A percentile compares a stretch with the other conserved stretches of the same genome.
These are phyloP conservation scores for Eutrema japonicum DNA, from an alignment of 345 rosid species.

Conservation along the genomic window DNA sequence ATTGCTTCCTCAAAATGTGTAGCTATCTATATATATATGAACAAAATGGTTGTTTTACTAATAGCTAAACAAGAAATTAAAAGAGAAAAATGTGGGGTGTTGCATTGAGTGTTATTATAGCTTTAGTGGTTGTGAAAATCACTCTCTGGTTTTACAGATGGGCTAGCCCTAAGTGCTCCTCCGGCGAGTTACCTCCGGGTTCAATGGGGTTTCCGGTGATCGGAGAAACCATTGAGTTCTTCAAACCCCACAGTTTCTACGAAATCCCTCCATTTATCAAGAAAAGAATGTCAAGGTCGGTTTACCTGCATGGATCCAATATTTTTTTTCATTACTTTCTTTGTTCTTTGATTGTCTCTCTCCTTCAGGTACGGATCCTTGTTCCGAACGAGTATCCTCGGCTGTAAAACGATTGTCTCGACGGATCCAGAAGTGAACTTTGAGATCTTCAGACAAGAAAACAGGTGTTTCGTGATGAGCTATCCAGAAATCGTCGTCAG, in stretches of 20 bases:
- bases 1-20: no score
- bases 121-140: no score
- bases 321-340: constrained; percentile 4
- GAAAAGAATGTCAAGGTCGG: constrained; percentile 38
- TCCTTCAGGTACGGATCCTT: constrained; percentile 47
- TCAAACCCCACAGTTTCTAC: constrained; percentile 24
- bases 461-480: constrained; percentile 42
- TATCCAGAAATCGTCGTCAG: constrained; percentile 45
- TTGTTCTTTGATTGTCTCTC: neutral
- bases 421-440: constrained; percentile 51
- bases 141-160: constrained; percentile 40
- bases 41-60: no score
- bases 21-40: no score
- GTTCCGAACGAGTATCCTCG: constrained; percentile 51
- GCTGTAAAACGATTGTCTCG: constrained; percentile 45
- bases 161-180: constrained; percentile 37
- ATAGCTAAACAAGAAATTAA: no score
- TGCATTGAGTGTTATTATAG: no score
- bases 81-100: no score
- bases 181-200: constrained; percentile 45
- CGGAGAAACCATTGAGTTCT: constrained; percentile 45
- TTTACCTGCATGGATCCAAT: constrained; percentile 4
- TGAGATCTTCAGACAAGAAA: constrained; percentile 52
- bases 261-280: constrained; percentile 43
- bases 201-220: constrained; percentile 44